A percentile compares a stretch with the other conserved stretches of the same genome.
phyloP scores from a whole-genome alignment of 352 stramenopile genomes.

The Pythium chondricola region DNA sequence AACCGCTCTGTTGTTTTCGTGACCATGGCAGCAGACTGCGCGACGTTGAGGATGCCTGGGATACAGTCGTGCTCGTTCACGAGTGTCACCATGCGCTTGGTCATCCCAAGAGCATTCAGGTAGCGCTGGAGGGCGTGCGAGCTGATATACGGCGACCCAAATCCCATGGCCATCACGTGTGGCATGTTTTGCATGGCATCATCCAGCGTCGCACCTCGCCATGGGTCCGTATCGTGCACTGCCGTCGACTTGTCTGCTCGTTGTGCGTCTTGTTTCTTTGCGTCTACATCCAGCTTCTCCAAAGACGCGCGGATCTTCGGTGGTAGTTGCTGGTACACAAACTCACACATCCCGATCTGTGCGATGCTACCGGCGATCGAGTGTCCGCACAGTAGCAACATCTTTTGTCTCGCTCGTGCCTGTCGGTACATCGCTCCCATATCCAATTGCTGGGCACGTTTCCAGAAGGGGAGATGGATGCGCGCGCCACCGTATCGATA shows the following conservation, averaged over 20 bases:
- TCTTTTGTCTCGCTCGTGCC: slow-evolving; percentile 46
- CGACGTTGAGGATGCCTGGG: slow-evolving; percentile 76
- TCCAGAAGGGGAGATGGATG: slow-evolving; percentile 79
- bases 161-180: slow-evolving; percentile 60
- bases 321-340: slow-evolving; percentile 67
- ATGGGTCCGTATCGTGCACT: slow-evolving; percentile 11
- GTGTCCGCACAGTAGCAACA: slow-evolving; percentile 68
- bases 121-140: slow-evolving; percentile 39
- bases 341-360: slow-evolving; percentile 66
- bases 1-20: slow-evolving; percentile 77
- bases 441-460: slow-evolving; percentile 49
- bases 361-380: slow-evolving; percentile 82
- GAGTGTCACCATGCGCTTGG: slow-evolving; percentile 57
- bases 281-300: slow-evolving; percentile 56
- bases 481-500: slow-evolving; percentile 69
- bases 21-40: slow-evolving; percentile 65
- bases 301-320: slow-evolving; percentile 36
- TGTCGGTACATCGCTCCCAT: slow-evolving; percentile 41
- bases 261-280: slow-evolving; percentile 23
- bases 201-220: slow-evolving; percentile 12
- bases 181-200: slow-evolving; percentile 29
- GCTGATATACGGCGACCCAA: slow-evolving; percentile 71
- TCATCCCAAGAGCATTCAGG: slow-evolving; percentile 41
- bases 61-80: slow-evolving; percentile 87
- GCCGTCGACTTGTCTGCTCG: neutral